These are phyloP conservation scores for Arxiozyma telluris DNA, from an alignment of 1,139 yeast species.

Conservation along the genomic window DNA sequence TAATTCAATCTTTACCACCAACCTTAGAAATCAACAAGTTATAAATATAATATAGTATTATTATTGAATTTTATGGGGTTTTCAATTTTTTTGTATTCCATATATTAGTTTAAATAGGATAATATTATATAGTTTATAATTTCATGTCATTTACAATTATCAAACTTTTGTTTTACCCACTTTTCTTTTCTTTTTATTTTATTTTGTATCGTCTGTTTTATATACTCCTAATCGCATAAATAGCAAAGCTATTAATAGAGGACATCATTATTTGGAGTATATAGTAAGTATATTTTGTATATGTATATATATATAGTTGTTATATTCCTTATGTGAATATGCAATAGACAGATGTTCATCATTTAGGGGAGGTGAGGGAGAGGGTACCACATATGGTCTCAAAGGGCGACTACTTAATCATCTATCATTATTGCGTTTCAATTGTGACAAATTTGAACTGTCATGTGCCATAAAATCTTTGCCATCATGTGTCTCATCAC, in stretches of 20 bases:
- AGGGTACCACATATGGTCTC: not conserved
- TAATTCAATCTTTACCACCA: constrained; percentile 97
- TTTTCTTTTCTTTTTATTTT: no score
- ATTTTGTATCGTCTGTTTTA: not conserved
- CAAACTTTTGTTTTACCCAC: not conserved
- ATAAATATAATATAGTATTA: constrained; percentile 31
- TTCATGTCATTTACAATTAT: not conserved
- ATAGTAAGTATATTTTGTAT: not conserved
- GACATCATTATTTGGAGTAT: no score
- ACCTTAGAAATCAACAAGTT: constrained; percentile 69
- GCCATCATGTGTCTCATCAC: not conserved
- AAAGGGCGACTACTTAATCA: not conserved
- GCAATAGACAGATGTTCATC: not conserved
- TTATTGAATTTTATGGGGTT: not conserved
- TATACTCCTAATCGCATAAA: no score
- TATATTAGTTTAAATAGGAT: not conserved
- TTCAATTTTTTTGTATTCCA: not conserved
- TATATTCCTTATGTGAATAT: not conserved
- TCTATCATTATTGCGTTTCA: not conserved
- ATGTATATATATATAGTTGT: not conserved
- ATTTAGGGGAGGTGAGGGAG: no score
- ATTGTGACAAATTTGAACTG: not conserved
- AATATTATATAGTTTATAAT: not conserved
- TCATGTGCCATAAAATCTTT: constrained; percentile 1
- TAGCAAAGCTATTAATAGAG: no score